A percentile compares a stretch with the other conserved stretches of the same genome.
Conservation (phyloP, 2,329 filamentous ascomycete species). For the Colletotrichum tropicale region DNA sequence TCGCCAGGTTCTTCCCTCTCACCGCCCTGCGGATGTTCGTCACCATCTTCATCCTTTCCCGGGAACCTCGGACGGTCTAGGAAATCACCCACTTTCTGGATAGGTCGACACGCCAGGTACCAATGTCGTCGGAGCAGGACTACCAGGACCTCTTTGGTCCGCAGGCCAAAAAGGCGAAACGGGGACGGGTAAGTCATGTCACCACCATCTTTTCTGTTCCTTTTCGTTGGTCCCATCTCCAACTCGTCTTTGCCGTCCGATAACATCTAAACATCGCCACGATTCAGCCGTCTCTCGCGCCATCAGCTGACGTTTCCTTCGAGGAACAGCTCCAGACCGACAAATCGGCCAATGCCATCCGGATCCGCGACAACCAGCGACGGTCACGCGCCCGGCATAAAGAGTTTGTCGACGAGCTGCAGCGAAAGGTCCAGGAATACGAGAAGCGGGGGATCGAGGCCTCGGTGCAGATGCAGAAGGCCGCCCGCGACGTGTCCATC, state of each 20-base stretch:
- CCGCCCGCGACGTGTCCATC: constrained; percentile 51
- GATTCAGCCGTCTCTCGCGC: neutral
- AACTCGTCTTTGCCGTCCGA: neutral
- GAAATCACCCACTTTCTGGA: neutral
- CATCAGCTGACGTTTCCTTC: constrained; percentile 6
- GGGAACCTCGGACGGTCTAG: constrained; percentile 7
- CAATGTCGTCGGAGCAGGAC: constrained; percentile 19
- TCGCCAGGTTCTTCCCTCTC: constrained; percentile 2
- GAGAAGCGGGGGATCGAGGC: constrained; percentile 54
- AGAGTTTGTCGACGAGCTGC: constrained; percentile 53
- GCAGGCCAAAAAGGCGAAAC: constrained; percentile 21
- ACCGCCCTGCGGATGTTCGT: constrained; percentile 12
- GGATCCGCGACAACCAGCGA: constrained; percentile 58
- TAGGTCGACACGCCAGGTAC: neutral
- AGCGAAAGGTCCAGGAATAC: constrained; percentile 49
- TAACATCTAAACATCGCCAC: neutral
- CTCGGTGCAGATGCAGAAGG: constrained; percentile 57
- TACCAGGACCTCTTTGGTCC: constrained; percentile 19
- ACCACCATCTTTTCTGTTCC: neutral
- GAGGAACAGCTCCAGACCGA: constrained; percentile 20
- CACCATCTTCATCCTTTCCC: neutral
- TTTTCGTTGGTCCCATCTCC: neutral
- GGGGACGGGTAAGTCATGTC: constrained; percentile 19
- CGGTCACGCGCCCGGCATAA: constrained; percentile 55
- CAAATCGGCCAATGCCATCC: constrained; percentile 27